Evolutionary conservation across 2,329 filamentous ascomycete species (phyloP).

Genomic region (Fusarium transvaalense): DNA sequence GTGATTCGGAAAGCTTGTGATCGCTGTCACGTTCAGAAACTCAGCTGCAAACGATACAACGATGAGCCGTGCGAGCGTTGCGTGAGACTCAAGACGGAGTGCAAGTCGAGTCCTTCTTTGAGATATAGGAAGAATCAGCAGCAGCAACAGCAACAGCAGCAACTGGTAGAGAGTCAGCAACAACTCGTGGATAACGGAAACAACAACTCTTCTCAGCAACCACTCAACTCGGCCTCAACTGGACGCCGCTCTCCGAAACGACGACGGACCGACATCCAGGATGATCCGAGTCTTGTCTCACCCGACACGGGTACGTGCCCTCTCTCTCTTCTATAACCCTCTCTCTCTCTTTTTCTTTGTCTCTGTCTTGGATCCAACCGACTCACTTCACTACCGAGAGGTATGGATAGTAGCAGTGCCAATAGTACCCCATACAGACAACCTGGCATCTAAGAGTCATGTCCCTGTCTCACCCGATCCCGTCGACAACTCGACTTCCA

Average conservation of each 20-base stretch:
- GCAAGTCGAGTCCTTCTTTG: slow-evolving; percentile 60
- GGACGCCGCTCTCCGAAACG: slow-evolving; percentile 55
- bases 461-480: slow-evolving; percentile 49
- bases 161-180: slow-evolving; percentile 24
- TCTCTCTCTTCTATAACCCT: neutral
- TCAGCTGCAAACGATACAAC: slow-evolving; percentile 59
- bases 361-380: slow-evolving; percentile 36
- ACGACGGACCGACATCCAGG: slow-evolving; percentile 51
- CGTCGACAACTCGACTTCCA: slow-evolving; percentile 41
- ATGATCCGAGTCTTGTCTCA: slow-evolving; percentile 51
- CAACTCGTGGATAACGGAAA: slow-evolving; percentile 22
- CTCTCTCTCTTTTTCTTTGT: neutral
- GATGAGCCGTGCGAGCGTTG: slow-evolving; percentile 60
- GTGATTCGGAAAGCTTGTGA: slow-evolving; percentile 61
- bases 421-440: slow-evolving; percentile 47
- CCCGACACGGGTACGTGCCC: slow-evolving; percentile 54
- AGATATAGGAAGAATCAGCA: slow-evolving; percentile 54
- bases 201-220: slow-evolving; percentile 7
- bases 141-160: slow-evolving; percentile 41
- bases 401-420: slow-evolving; percentile 45
- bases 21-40: slow-evolving; percentile 61
- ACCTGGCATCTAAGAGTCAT: slow-evolving; percentile 45
- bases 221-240: slow-evolving; percentile 26
- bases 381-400: slow-evolving; percentile 40
- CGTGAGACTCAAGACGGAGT: slow-evolving; percentile 56